Evolutionary conservation across 345 rosid genomes (phyloP).

Genomic region (Mallotus nudiflorus): DNA sequence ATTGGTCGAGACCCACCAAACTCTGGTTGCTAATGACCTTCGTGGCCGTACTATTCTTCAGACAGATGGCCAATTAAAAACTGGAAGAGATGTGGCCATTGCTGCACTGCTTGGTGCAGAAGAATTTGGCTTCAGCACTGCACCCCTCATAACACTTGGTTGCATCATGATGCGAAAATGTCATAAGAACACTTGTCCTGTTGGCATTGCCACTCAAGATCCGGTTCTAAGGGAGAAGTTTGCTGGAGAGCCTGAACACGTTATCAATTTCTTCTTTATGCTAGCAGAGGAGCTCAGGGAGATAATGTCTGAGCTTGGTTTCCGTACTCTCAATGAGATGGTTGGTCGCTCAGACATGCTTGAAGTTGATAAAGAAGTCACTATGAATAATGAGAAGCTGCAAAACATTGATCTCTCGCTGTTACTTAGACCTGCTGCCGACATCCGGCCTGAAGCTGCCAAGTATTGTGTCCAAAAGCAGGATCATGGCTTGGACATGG

Average conservation of each 20-base stretch:
- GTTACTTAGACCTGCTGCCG: slow-evolving; percentile 90
- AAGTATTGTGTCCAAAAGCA: slow-evolving; percentile 93
- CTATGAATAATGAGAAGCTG: slow-evolving; percentile 73
- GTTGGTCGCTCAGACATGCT: slow-evolving; percentile 99
- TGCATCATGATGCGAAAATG: slow-evolving; percentile 99
- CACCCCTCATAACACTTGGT: slow-evolving; percentile 97
- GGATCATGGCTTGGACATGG: slow-evolving; percentile 96
- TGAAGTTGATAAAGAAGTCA: slow-evolving; percentile 89
- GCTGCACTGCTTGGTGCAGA: slow-evolving; percentile 99
- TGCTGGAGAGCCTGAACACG: slow-evolving; percentile 99
- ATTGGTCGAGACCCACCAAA: slow-evolving; percentile 98
- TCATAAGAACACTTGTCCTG: slow-evolving; percentile 99
- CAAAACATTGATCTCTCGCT: slow-evolving; percentile 86
- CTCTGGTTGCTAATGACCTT: slow-evolving; percentile 96
- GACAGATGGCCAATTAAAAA: slow-evolving; percentile 98
- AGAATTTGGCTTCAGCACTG: slow-evolving; percentile 99
- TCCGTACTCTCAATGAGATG: slow-evolving; percentile 80
- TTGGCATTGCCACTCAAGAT: slow-evolving; percentile 99
- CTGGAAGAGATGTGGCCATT: slow-evolving; percentile 96
- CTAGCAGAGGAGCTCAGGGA: slow-evolving; percentile 97
- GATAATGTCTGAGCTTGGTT: slow-evolving; percentile 94
- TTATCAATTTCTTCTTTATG: slow-evolving; percentile 96
- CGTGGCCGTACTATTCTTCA: slow-evolving; percentile 99
- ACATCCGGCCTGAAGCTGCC: slow-evolving; percentile 91
- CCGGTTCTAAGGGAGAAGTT: slow-evolving; percentile 97